phyloP scores from a whole-genome alignment of 441 rosid species.

The Manihot esculenta region DNA sequence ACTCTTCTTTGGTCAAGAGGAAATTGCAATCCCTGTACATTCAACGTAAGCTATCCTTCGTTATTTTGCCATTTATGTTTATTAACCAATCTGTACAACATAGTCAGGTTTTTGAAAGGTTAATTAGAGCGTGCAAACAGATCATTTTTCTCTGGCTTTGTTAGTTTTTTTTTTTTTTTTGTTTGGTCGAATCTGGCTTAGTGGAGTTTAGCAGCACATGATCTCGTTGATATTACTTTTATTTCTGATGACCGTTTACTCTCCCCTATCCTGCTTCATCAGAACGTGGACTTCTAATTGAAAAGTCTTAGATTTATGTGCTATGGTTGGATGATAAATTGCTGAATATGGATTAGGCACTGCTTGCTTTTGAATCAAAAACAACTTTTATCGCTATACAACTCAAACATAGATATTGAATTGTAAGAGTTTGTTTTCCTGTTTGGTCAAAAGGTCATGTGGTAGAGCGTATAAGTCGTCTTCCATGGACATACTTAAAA shows the following conservation, averaged over 20 bases:
- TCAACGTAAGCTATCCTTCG: constrained; percentile 48
- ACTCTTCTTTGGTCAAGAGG: constrained; percentile 94
- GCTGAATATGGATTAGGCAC: neutral
- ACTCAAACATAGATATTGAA: neutral
- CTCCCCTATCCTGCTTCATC: neutral
- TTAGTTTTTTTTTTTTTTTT: no score
- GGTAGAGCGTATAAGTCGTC: neutral
- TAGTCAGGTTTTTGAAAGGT: constrained; percentile 4
- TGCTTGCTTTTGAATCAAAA: neutral
- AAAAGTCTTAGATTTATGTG: neutral
- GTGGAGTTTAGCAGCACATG: neutral
- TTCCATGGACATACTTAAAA: neutral
- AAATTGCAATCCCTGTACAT: constrained; percentile 94
- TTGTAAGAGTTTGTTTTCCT: neutral
- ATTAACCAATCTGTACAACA: neutral
- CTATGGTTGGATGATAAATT: neutral
- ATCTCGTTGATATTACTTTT: neutral
- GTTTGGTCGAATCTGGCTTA: no score
- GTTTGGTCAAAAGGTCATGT: neutral
- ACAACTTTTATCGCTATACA: neutral
- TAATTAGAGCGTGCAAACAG: neutral
- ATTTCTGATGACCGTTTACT: neutral
- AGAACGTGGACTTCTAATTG: neutral
- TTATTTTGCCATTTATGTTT: neutral
- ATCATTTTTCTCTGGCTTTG: constrained; percentile 7